Base-by-base conservation (phyloP, 2,329 filamentous ascomycete genomes). In the Aspergillus amoenus region DNA sequence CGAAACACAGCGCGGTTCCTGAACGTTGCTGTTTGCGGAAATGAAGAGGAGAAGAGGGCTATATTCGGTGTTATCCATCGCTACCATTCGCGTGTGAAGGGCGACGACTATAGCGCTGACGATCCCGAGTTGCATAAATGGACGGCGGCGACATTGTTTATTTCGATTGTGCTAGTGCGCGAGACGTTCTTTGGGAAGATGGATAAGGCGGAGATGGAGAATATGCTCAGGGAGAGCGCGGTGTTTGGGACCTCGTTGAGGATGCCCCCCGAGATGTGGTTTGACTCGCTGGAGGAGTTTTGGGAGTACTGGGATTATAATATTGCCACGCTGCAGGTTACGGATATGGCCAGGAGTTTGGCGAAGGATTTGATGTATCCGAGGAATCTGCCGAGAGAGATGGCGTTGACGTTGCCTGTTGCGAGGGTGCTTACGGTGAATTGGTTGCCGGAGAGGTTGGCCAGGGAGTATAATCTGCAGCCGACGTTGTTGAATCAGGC, bases 181-280 rank as follows among this genome's bases (percentile, higher is more conserved):
- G 67, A 70, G 52, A 56, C 62, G 17, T 68, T 69, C 58, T 67
- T 66, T 56, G 61, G 64, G 13, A 37, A 56, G 18, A 42, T 64
- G 45, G 22, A 51, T 15, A 41, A 40, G 0, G 39, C 32, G 1
- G 42, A 59, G 22, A 59, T 52, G 49, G 61, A 61, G 12, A 30
- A 42, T 1, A 27, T 64, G 15, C 55, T 60, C 5, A 46, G 46
- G 18, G 59, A 64, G 39, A 56, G 52, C 4, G 57, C 63, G 4
- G 54, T 64, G 22, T 63, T 62, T 22, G 63, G 54, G 9, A 64
- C 61, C 4, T 59, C 53, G 13, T 39, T 64, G 12, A 54, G 61
- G 4, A 64, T 72, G 48, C 65, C 69, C 1, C 59, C 66, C 3
- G 68, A 68, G 43, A 68, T 69, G 66, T 71, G 69, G 69, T 67